Base-by-base conservation (phyloP, 257 asterid genomes). In the Solanum neorickii region DNA sequence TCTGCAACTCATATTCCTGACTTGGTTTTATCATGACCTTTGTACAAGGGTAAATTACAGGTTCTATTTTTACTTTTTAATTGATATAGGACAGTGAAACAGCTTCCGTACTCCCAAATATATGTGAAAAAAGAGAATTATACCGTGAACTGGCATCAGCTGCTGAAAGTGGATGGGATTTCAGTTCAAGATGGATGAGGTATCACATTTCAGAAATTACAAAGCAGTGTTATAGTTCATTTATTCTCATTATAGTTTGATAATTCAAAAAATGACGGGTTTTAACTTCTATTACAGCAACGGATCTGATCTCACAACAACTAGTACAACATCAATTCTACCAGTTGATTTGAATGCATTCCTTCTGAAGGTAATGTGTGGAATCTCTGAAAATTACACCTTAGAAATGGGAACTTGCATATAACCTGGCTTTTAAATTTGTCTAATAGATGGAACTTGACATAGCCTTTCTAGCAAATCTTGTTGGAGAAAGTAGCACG, bases 111-210 rank as follows among this genome's bases (percentile, higher is more conserved):
- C 92, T 97, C 41, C 35, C 95, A 13, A 90, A 73, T 89, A 52
- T 74, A 3, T 91, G 94, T 88, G 93, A 90, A 59, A 94, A 91
- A 89, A 85, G 91, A 3, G 89, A 88, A 69, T 88, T 96, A 59
- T 97, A 95, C 74, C 96, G 99, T 9, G 98, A 97, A 86, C 8
- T 95, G 47, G 99, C 98, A 46, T 92, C 99, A 8, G 46, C 98
- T 27, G 99, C 99, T 77, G 99, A 97, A 91, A 92, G 98, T 83
- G 99, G 99, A 44, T 95, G 98, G 99, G 99, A 97, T 93, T 96
- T 97, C 89, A 95, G 98, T 89, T 88, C 94, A 83, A 92, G 99
- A 92, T 97, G 98, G 98, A 97, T 97, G 99, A 93, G 98, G 98
- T 96, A 89, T 14, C 65, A 62, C 68, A 29, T n/a, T 83, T 56